These are phyloP conservation scores for Calocera cornea DNA, from an alignment of 768 basidiomycete species.

Conservation along the genomic window DNA sequence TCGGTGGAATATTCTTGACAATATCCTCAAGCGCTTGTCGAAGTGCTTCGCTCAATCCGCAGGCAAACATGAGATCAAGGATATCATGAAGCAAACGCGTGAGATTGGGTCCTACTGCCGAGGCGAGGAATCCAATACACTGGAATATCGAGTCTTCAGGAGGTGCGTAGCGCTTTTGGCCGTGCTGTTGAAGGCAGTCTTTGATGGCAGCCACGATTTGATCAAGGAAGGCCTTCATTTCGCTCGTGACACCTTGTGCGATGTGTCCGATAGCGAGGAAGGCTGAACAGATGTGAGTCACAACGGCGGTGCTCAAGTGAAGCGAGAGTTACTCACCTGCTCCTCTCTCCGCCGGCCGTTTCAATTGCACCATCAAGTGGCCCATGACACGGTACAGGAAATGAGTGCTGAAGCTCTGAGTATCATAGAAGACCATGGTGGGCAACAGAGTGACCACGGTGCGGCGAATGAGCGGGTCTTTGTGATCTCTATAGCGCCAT, in stretches of 20 bases:
- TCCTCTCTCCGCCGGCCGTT: conserved; percentile 76
- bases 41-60: conserved; percentile 81
- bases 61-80: conserved; percentile 90
- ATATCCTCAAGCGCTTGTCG: conserved; percentile 73
- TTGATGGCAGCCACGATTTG: conserved; percentile 82
- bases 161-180: conserved; percentile 83
- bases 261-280: conserved; percentile 96
- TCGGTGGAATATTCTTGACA: conserved; percentile 72
- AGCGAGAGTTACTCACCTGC: conserved; percentile 44
- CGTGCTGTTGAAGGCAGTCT: conserved; percentile 70
- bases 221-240: conserved; percentile 93
- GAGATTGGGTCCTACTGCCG: conserved; percentile 87
- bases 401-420: conserved; percentile 78
- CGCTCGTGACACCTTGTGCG: conserved; percentile 77
- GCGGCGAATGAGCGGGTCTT: conserved; percentile 77
- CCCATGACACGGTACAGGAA: conserved; percentile 91
- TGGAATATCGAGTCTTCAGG: conserved; percentile 94
- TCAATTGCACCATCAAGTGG: conserved; percentile 73
- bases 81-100: conserved; percentile 94
- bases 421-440: conserved; percentile 86
- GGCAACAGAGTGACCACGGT: conserved; percentile 95
- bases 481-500: conserved; percentile 71
- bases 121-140: conserved; percentile 91
- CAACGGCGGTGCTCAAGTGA: neutral
- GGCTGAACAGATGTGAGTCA: conserved; percentile 33